These are phyloP conservation scores for Calonectria naviculata DNA, from an alignment of 2,329 filamentous ascomycete species.

Conservation along the genomic window DNA sequence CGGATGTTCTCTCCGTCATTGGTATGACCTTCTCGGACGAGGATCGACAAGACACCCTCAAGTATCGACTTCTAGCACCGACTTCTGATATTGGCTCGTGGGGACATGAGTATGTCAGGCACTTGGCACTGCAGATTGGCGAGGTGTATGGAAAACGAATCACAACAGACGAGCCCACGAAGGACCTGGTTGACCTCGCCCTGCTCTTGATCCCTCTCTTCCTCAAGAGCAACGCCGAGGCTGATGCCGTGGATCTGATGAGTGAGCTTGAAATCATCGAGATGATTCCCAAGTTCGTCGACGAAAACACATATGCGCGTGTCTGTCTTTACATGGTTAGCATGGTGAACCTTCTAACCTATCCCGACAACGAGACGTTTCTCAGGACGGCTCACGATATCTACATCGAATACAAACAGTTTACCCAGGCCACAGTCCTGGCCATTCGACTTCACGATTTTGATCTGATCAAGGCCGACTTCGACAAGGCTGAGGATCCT, in stretches of 20 bases:
- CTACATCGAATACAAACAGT: constrained; percentile 92
- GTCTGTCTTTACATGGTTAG: constrained; percentile 99
- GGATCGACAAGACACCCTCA: constrained; percentile 93
- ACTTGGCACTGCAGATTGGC: constrained; percentile 94
- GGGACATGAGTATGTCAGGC: constrained; percentile 98
- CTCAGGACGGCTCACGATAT: constrained; percentile 92
- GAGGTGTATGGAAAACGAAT: constrained; percentile 92
- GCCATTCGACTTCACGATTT: constrained; percentile 93
- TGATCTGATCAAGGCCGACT: constrained; percentile 83
- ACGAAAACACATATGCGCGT: constrained; percentile 91
- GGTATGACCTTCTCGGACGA: constrained; percentile 99
- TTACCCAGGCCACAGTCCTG: constrained; percentile 91
- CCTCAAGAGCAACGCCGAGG: constrained; percentile 96
- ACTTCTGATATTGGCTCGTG: constrained; percentile 94
- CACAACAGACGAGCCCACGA: constrained; percentile 83
- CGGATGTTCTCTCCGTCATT: constrained; percentile 95
- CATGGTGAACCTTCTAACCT: constrained; percentile 98
- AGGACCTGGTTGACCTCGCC: constrained; percentile 88
- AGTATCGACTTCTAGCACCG: constrained; percentile 90
- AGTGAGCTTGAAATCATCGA: constrained; percentile 99
- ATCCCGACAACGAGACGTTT: constrained; percentile 97
- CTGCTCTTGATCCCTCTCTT: constrained; percentile 91
- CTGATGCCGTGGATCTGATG: constrained; percentile 95
- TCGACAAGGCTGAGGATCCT: constrained; percentile 82
- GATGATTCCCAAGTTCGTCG: constrained; percentile 86